These are phyloP conservation scores for Stephanodiscus minutulus DNA, from an alignment of 108 stramenopile species.

Conservation along the genomic window DNA sequence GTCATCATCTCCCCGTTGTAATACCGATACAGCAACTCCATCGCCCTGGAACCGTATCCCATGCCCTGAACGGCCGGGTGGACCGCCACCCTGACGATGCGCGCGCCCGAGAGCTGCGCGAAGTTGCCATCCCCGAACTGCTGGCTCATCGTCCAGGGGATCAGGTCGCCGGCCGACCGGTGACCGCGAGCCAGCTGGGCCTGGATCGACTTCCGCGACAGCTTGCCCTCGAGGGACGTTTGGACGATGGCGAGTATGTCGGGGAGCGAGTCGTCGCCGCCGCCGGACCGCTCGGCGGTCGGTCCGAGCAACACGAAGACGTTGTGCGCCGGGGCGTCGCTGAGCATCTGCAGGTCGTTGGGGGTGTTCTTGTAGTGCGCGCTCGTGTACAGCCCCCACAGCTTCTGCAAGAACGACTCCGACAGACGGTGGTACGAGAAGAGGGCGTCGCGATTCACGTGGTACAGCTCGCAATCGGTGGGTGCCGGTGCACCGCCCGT, in stretches of 20 bases:
- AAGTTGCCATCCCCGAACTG: conserved; percentile 98
- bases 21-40: conserved; percentile 89
- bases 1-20: conserved; percentile 95
- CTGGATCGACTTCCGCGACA: conserved; percentile 90
- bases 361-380: conserved; percentile 99
- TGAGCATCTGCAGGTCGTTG: conserved; percentile 98
- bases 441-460: conserved; percentile 97
- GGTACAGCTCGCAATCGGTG: conserved; percentile 93
- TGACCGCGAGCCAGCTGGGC: conserved; percentile 94
- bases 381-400: conserved; percentile 97
- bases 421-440: conserved; percentile 97
- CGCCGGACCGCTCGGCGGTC: conserved; percentile 64
- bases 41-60: conserved; percentile 96
- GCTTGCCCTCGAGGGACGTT: conserved; percentile 95
- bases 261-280: conserved; percentile 74
- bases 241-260: conserved; percentile 88
- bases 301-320: conserved; percentile 97
- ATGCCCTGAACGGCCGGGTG: conserved; percentile 96
- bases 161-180: conserved; percentile 95
- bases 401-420: conserved; percentile 97
- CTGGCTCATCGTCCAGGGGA: conserved; percentile 99
- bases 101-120: conserved; percentile 93
- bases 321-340: conserved; percentile 97
- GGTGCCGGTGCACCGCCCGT: conserved; percentile 92
- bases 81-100: conserved; percentile 97